phyloP scores from a whole-genome alignment of 306 rosid species.

The Trichosanthes cucumerina region DNA sequence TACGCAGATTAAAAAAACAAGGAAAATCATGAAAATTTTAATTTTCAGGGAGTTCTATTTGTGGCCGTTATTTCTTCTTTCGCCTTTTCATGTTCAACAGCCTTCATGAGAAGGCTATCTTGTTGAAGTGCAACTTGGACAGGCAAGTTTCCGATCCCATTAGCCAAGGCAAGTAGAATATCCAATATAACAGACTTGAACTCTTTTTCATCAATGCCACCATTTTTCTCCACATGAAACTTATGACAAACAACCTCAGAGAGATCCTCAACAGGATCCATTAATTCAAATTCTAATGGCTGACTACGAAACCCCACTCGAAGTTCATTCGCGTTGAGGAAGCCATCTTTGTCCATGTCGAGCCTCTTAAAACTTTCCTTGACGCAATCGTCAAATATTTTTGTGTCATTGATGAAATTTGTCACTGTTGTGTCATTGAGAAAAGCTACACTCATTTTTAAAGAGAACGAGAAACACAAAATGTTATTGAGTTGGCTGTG shows the following conservation, averaged over 20 bases:
- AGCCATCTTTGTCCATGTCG: background rate
- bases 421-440: background rate
- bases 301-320: background rate
- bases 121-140: slow-evolving; percentile 35
- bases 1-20: no score
- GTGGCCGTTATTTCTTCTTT: background rate
- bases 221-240: background rate
- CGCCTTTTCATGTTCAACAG: slow-evolving; percentile 40
- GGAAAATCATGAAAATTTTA: no score
- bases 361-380: background rate
- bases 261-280: background rate
- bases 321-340: background rate
- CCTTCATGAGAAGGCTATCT: slow-evolving; percentile 40
- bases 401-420: background rate
- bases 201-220: background rate
- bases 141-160: slow-evolving; percentile 50
- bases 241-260: background rate
- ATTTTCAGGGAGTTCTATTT: background rate
- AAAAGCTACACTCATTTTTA: background rate
- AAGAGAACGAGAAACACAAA: background rate
- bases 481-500: background rate
- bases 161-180: slow-evolving; percentile 50
- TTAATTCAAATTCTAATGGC: background rate
- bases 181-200: slow-evolving; percentile 20
- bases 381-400: background rate